Percentiles rank a stretch among this genome's conserved stretches.
These are phyloP conservation scores for Berberis vulgaris DNA, from an alignment of 164 flowering plant genomes.

Conservation along the genomic window DNA sequence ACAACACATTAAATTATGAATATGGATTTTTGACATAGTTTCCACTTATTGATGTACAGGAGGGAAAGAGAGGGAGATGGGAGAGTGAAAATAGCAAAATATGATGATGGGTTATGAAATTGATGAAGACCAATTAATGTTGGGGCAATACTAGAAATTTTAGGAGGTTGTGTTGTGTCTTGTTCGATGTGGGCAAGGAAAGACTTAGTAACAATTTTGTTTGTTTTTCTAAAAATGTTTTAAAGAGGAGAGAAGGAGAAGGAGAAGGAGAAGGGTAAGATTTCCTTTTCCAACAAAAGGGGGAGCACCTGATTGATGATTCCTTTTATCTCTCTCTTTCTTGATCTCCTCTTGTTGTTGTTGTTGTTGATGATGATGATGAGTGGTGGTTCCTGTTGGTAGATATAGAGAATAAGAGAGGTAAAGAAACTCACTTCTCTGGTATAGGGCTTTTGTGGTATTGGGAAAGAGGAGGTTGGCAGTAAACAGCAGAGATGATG, in stretches of 20 bases:
- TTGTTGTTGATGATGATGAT: too few relatives aligned
- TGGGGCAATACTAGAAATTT: slow-evolving; percentile 16
- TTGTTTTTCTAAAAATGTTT: not conserved
- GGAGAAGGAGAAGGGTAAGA: not conserved
- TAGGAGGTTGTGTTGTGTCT: not conserved
- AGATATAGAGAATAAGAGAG: slow-evolving; percentile 2
- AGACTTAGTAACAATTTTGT: too few relatives aligned
- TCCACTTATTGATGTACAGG: not conserved
- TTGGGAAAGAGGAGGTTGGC: slow-evolving; percentile 7
- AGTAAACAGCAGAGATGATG: slow-evolving; percentile 11
- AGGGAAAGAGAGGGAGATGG: slow-evolving; percentile 4
- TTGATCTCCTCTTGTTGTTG: too few relatives aligned
- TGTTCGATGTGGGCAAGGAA: not conserved
- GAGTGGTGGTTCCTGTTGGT: too few relatives aligned
- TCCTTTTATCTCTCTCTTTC: not conserved
- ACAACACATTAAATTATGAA: too few relatives aligned
- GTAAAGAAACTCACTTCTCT: not conserved
- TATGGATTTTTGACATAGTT: not conserved
- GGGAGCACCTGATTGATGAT: not conserved
- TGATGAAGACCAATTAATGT: slow-evolving; percentile 2
- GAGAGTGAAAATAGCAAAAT: not conserved
- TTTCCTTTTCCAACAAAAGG: slow-evolving; percentile 2
- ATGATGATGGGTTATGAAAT: slow-evolving; percentile 8
- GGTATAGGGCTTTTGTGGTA: slow-evolving; percentile 10
- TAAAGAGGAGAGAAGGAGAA: not conserved